Evolutionary conservation across 441 rosid genomes (phyloP).

Genomic region (Metrosideros polymorpha): DNA sequence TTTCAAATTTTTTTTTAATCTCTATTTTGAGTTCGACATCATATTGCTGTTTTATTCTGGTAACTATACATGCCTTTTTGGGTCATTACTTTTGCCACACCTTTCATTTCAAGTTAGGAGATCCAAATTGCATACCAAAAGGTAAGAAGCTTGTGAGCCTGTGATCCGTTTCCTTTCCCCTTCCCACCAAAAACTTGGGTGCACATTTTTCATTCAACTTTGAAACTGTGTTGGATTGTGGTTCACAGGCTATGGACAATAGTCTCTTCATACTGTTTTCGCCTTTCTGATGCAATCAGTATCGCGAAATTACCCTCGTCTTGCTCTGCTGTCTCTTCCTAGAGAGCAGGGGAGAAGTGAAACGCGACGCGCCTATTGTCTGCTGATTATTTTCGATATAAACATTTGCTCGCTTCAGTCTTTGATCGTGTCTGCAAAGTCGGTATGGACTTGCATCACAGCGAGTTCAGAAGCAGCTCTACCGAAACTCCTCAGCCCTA

Average conservation of each 20-base stretch:
- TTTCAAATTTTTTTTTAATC: neutral
- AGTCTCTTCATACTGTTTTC: neutral
- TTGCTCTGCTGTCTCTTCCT: neutral
- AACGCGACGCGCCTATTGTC: too few species aligned
- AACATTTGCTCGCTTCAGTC: neutral
- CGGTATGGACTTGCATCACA: neutral
- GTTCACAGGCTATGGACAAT: neutral
- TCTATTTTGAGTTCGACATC: neutral
- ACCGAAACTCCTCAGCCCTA: neutral
- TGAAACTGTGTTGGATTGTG: neutral
- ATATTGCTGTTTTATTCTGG: neutral
- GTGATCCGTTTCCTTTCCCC: neutral
- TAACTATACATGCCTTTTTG: neutral
- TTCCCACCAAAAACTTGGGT: neutral
- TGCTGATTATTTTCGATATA: neutral
- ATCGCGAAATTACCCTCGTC: neutral
- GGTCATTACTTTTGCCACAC: neutral
- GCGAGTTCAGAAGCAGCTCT: neutral
- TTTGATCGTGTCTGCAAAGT: neutral
- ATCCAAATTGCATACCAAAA: neutral
- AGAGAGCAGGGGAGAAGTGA: neutral
- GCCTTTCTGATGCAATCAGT: neutral
- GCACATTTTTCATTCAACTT: neutral
- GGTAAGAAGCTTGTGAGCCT: neutral
- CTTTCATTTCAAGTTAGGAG: neutral